These are phyloP conservation scores for Anthoceros angustus DNA, from an alignment of 225 moss, liverwort and hornwort species.

Conservation along the genomic window DNA sequence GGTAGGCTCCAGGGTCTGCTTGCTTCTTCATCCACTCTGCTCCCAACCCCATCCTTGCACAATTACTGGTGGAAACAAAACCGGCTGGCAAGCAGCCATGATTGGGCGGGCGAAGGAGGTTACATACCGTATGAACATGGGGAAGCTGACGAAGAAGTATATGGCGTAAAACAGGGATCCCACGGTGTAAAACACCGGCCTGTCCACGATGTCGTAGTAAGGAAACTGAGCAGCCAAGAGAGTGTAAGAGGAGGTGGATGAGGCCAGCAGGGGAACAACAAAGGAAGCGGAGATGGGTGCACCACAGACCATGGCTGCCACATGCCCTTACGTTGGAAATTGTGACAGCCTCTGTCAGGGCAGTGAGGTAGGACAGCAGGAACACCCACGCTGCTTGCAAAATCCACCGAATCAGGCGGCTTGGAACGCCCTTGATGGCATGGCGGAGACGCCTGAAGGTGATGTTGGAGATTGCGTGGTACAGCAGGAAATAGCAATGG, in stretches of 20 bases:
- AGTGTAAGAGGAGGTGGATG: no score
- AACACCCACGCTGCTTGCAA: constrained; percentile 62
- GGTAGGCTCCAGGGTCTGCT: constrained; percentile 43
- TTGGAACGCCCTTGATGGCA: constrained; percentile 37
- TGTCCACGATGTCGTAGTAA: constrained; percentile 90
- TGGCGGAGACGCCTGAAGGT: constrained; percentile 74
- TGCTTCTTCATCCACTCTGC: constrained; percentile 65
- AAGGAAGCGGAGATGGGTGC: not conserved
- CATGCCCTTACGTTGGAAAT: constrained; percentile 56
- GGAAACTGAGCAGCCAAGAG: constrained; percentile 43
- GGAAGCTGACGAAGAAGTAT: constrained; percentile 93
- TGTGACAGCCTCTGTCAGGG: constrained; percentile 70
- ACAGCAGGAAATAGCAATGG: constrained; percentile 78
- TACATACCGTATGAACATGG: constrained; percentile 81
- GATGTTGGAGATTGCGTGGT: constrained; percentile 60
- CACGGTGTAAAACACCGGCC: constrained; percentile 61
- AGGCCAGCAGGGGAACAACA: not conserved
- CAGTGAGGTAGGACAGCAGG: constrained; percentile 51
- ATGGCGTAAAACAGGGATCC: constrained; percentile 92
- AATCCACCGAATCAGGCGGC: constrained; percentile 31
- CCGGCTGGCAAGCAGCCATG: not conserved
- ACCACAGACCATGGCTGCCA: not conserved
- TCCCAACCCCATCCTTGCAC: not conserved
- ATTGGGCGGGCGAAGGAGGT: not conserved
- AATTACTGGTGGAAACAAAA: not conserved